Conservation (phyloP, 345 rosid species). For the Limnanthes douglasii region DNA sequence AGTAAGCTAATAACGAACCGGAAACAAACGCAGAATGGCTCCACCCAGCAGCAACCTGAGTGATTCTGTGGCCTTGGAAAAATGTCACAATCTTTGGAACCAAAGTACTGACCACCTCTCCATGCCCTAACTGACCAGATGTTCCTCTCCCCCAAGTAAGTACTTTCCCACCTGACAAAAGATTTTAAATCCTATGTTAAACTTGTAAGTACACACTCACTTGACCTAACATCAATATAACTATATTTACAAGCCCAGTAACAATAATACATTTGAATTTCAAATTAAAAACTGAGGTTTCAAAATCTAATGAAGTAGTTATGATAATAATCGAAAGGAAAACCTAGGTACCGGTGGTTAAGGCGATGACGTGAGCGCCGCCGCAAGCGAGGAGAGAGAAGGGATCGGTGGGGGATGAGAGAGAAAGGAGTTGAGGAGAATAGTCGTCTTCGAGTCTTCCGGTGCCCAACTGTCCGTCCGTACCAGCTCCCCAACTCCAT, state of each 20-base stretch:
- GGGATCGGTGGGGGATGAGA: conserved; percentile 22
- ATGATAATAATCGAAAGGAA: background rate
- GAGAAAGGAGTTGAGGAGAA: conserved; percentile 56
- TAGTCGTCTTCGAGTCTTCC: conserved; percentile 52
- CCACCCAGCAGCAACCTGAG: conserved; percentile 83
- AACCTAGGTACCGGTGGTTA: conserved; percentile 30
- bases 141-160: conserved; percentile 89
- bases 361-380: conserved; percentile 81
- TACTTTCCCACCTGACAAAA: conserved; percentile 43
- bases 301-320: no score
- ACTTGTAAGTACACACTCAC: no score
- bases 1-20: conserved; percentile 21
- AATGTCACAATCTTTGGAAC: conserved; percentile 31
- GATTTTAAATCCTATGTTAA: background rate
- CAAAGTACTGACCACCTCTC: conserved; percentile 25
- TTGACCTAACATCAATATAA: background rate
- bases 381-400: conserved; percentile 76
- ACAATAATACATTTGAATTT: no score
- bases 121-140: conserved; percentile 90
- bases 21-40: conserved; percentile 78
- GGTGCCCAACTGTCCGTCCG: conserved; percentile 84
- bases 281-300: no score
- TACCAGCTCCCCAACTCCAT: conserved; percentile 99
- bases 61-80: conserved; percentile 20
- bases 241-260: background rate